Evolutionary conservation across 352 stramenopile genomes (phyloP), one percentile per base, ranked within the genome.

Genomic region (Plasmopara muralis): DNA sequence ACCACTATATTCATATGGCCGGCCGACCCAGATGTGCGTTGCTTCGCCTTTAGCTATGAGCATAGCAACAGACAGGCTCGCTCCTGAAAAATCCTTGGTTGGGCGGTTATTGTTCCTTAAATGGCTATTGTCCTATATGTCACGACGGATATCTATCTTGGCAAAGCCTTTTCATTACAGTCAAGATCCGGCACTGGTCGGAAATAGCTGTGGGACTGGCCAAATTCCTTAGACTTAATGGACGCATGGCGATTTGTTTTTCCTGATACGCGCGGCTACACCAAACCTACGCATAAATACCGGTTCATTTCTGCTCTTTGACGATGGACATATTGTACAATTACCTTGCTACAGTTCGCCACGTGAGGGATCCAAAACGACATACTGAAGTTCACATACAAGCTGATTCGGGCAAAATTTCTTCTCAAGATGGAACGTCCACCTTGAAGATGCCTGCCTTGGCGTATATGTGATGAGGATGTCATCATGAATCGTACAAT

Each of bases 261-360:
- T 14, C 38, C 47, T 0, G 47, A 66, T 1, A 10, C 9, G 0
- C 35, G 42, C 4, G 47, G 59, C 9, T 66, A 38, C 16, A 61
- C 57, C 0, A 49, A 43, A 8, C 47, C 52, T 2, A 50, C 10
- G 1, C 42, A 47, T 0, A 57, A 54, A 8, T 54, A 53, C 13
- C 47, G 57, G 0, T n/a, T 60, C 6, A 60, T 8, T 60, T 57
- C 18, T 65, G 57, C 30, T 57, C 53, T 39, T 12, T 64, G 2
- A 60, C 51, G 12, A 41, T 51, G 0, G 37, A 57, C 29, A 34
- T 64, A 4, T 9, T 60, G 5, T 34, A 57, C 6, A 16, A 57
- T 5, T 40, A 60, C 10, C 28, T 60, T 0, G 42, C 25, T 16
- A 44, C 28, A 10, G 14, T 60, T 2, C 29, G 33, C 0, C 52